Base-by-base conservation (phyloP, 1,284 basidiomycete genomes). In the Microbotryum intermedium region DNA sequence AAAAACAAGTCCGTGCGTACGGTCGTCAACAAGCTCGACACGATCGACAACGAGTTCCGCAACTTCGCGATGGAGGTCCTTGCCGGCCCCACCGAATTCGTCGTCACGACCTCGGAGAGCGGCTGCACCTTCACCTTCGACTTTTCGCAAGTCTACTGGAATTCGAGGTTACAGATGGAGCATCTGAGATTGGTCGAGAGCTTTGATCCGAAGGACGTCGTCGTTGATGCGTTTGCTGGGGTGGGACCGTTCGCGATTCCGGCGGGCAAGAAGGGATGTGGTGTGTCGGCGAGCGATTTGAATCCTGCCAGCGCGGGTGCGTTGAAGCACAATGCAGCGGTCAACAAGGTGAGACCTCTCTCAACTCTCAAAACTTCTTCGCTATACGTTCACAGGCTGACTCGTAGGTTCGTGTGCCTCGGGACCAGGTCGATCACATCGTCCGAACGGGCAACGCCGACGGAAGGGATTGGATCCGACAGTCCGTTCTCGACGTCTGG, bases 41-140 rank as follows among this genome's bases (percentile, higher is more conserved):
- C 77, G 23, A 97, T 97, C 65, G 85, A 92, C 71, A 84, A 81
- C 25, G 80, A 88, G 72, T 98, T 92, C 75, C 84, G 95, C 23
- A 88, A 92, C 66, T 98, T 99, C 75, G 82, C 88, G 69, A 98
- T 99, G 95, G 95, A 99, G 72, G 80, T 97, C 2, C 79, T 99
- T 23, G 93, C 94, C 0, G 95, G 95, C 13, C 85, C 90, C 60
- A 81, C 84, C 0, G 81, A 95, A 71, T 94, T 86, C 71, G 70
- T 88, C 23, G 91, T 95, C 6, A 83, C 87, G 68, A 86, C 89
- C 74, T 81, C 80, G 65, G 91, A 95, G 77, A 83, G 84, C 8
- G 82, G 84, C 66, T 97, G 92, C 75, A 78, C 77, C 18, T 98
- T 97, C 74, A 85, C 82, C 0, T 97, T 99, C 70, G 93, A 99